Conservation (phyloP, 2,329 filamentous ascomycete genomes). For the Polychaeton citri region DNA sequence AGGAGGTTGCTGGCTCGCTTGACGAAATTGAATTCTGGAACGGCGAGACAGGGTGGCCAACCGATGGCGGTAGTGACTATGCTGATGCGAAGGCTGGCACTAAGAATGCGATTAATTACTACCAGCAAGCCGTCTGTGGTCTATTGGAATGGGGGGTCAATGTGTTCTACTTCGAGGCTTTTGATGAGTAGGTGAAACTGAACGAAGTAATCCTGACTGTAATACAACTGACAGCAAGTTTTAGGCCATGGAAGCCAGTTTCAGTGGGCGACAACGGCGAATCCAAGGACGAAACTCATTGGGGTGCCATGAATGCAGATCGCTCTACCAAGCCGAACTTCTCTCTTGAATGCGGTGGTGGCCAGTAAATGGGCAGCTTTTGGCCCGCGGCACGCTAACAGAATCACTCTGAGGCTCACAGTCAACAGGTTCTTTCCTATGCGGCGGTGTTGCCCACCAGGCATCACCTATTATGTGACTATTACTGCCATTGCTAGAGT, state of each 20-base stretch:
- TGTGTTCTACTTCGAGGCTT: constrained; percentile 62
- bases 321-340: constrained; percentile 41
- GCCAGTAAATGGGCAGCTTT: too few species aligned
- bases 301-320: constrained; percentile 53
- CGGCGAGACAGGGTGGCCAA: constrained; percentile 57
- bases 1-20: constrained; percentile 40
- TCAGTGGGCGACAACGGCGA: constrained; percentile 50
- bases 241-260: constrained; percentile 46
- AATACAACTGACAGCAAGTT: background rate
- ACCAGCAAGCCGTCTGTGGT: constrained; percentile 48
- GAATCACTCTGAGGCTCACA: too few species aligned
- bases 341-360: constrained; percentile 27
- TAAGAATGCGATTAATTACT: constrained; percentile 47
- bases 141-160: constrained; percentile 53
- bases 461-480: too few species aligned
- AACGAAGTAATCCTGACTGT: constrained; percentile 5
- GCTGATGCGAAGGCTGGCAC: constrained; percentile 46
- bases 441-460: too few species aligned
- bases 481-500: too few species aligned
- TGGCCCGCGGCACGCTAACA: too few species aligned
- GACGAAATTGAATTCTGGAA: constrained; percentile 52
- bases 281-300: constrained; percentile 50
- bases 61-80: constrained; percentile 48
- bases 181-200: constrained; percentile 43
- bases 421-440: too few species aligned